phyloP scores from a whole-genome alignment of 805 yeast genomes.

The Jamesozyma gamospora region DNA sequence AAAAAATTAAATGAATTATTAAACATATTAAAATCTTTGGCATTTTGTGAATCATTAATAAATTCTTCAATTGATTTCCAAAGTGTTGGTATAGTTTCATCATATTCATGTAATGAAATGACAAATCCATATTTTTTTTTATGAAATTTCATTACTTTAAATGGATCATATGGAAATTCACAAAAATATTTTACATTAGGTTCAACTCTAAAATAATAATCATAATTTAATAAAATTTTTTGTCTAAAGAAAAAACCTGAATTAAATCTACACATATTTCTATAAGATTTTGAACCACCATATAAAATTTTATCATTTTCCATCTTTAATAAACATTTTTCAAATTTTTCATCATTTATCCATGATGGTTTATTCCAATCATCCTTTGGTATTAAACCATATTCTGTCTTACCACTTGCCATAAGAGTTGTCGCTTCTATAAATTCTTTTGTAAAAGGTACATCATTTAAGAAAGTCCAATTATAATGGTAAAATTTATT shows the following conservation, averaged over 20 bases:
- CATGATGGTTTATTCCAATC: conserved; percentile 76
- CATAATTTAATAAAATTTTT: conserved; percentile 57
- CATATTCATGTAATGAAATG: conserved; percentile 71
- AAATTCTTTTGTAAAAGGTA: conserved; percentile 54
- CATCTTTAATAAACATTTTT: conserved; percentile 37
- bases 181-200: conserved; percentile 85
- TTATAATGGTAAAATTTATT: conserved; percentile 57
- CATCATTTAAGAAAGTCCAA: conserved; percentile 74
- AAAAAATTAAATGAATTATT: conserved; percentile 30
- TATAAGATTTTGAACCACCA: conserved; percentile 56
- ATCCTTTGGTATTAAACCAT: conserved; percentile 52
- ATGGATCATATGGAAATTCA: conserved; percentile 79
- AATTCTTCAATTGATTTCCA: conserved; percentile 70
- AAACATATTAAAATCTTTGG: conserved; percentile 33
- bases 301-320: conserved; percentile 44
- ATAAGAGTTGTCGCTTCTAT: conserved; percentile 48
- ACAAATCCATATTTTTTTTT: conserved; percentile 82
- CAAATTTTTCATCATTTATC: conserved; percentile 52
- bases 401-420: conserved; percentile 55
- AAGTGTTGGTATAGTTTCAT: conserved; percentile 74
- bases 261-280: conserved; percentile 95
- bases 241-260: conserved; percentile 86
- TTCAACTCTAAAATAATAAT: conserved; percentile 91
- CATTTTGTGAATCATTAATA: conserved; percentile 35
- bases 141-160: conserved; percentile 66